phyloP scores from a whole-genome alignment of 495 filamentous ascomycete species.

The Staphylotrichum longicolle region DNA sequence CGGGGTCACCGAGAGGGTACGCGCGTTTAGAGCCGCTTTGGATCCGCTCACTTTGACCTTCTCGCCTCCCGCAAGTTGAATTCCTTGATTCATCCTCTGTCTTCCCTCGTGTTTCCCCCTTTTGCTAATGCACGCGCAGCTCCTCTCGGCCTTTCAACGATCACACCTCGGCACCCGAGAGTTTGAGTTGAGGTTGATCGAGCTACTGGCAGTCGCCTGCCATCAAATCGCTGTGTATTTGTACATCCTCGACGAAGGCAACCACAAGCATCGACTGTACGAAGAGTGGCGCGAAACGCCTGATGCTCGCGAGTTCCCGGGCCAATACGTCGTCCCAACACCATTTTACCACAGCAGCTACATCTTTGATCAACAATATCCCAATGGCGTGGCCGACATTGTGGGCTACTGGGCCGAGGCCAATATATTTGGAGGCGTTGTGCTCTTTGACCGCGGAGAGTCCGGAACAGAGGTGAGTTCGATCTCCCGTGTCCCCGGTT shows the following conservation, averaged over 20 bases:
- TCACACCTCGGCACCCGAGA: constrained; percentile 13
- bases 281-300: constrained; percentile 10
- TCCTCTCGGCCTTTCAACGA: constrained; percentile 25
- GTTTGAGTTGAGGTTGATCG: constrained; percentile 21
- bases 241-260: constrained; percentile 17
- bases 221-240: constrained; percentile 30
- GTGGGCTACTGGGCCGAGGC: constrained; percentile 36
- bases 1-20: not conserved
- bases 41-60: constrained; percentile 1
- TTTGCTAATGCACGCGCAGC: constrained; percentile 7
- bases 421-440: constrained; percentile 29
- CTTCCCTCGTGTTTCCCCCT: not conserved
- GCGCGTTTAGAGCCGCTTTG: not conserved
- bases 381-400: constrained; percentile 28
- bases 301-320: not conserved
- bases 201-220: constrained; percentile 25
- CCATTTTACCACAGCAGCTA: constrained; percentile 28
- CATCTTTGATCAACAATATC: constrained; percentile 24
- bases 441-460: constrained; percentile 27
- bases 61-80: not conserved
- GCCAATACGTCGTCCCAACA: constrained; percentile 6
- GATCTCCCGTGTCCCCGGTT: too few relatives aligned
- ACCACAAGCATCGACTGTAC: constrained; percentile 10
- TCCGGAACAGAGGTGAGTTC: constrained; percentile 8
- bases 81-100: not conserved